Base-by-base conservation (phyloP, 2,329 filamentous ascomycete genomes). In the Epichloe sibirici region DNA sequence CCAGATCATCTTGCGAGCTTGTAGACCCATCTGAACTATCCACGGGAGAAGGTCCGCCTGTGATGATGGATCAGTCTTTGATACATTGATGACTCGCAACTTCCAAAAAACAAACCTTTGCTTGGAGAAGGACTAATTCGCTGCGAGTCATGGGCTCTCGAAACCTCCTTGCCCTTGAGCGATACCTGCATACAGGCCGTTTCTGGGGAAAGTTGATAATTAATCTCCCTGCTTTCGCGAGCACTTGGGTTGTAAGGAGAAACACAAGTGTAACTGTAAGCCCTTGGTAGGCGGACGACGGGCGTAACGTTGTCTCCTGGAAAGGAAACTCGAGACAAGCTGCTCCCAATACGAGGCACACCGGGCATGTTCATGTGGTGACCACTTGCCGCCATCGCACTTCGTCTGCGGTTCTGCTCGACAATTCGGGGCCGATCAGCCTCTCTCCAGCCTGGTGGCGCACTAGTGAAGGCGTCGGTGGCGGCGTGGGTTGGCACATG, bases 401-500 rank as follows among this genome's bases (percentile, higher is more conserved):
- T 77, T 57, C 76, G 69, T 54, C 71, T 69, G 51, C 69, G 69
- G 63, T 78, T 77, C 59, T 75, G 67, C 58, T 77, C 75, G 54
- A 73, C 63, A 50, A 80, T 77, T 55, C 65, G 72, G 25, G 65
- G 60, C 44, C 71, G 66, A 57, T 79, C 76, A 12, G 70, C 68
- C 7, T 63, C 59, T 48, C 72, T 73, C 71, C 73, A 79, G 57
- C 69, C 73, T 1, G 74, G 69, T 9, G 78, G 79, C 3, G 76
- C 76, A 34, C 74, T 75, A 23, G 72, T 69, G 44, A 82, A 65
- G 44, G 80, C 78, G 64, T 84, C 80, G 12, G 71, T 62, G 45
- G 77, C 78, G 31, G 81, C 81, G 61, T 85, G 81, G 13, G 71
- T 82, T n/a, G 80, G 79, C 21, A 81, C 65, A 61, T 84, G 81